A percentile compares a stretch with the other conserved stretches of the same genome.
Conservation (phyloP, 306 rosid species). For the Vachellia collinsii region DNA sequence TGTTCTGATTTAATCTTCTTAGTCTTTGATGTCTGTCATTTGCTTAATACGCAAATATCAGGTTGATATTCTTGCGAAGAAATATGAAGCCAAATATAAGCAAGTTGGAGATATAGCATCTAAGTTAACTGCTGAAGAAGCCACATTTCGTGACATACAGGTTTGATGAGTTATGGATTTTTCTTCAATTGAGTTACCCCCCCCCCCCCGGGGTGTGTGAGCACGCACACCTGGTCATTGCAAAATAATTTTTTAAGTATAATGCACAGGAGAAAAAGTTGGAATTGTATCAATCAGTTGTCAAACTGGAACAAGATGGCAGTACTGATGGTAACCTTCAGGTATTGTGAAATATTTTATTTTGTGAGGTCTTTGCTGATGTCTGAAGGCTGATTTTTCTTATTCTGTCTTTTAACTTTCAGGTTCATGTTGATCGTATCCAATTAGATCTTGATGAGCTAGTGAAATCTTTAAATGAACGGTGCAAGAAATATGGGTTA, state of each 20-base stretch:
- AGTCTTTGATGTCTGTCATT: slow-evolving; percentile 28
- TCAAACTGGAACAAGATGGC: slow-evolving; percentile 82
- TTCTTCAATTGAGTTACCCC: slow-evolving; percentile 25
- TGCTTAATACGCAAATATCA: slow-evolving; percentile 43
- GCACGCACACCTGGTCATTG: background rate
- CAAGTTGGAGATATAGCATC: slow-evolving; percentile 94
- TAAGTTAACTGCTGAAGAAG: slow-evolving; percentile 86
- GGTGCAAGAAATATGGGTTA: slow-evolving; percentile 92
- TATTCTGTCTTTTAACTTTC: slow-evolving; percentile 46
- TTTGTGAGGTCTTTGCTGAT: slow-evolving; percentile 26
- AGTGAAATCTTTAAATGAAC: slow-evolving; percentile 81
- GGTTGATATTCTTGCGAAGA: slow-evolving; percentile 81
- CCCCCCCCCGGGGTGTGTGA: no score
- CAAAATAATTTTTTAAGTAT: slow-evolving; percentile 32
- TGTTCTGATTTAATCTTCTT: slow-evolving; percentile 34
- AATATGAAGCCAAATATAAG: slow-evolving; percentile 92
- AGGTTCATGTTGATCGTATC: slow-evolving; percentile 71
- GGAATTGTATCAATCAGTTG: slow-evolving; percentile 87
- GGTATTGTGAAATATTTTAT: slow-evolving; percentile 51
- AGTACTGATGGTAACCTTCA: slow-evolving; percentile 61
- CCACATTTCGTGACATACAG: slow-evolving; percentile 94
- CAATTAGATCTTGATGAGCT: slow-evolving; percentile 80
- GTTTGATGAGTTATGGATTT: slow-evolving; percentile 41
- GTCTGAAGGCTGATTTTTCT: slow-evolving; percentile 23
- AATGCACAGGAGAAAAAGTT: slow-evolving; percentile 78